Evolutionary conservation across 805 yeast genomes (phyloP).

Genomic region (Candida railenensis): DNA sequence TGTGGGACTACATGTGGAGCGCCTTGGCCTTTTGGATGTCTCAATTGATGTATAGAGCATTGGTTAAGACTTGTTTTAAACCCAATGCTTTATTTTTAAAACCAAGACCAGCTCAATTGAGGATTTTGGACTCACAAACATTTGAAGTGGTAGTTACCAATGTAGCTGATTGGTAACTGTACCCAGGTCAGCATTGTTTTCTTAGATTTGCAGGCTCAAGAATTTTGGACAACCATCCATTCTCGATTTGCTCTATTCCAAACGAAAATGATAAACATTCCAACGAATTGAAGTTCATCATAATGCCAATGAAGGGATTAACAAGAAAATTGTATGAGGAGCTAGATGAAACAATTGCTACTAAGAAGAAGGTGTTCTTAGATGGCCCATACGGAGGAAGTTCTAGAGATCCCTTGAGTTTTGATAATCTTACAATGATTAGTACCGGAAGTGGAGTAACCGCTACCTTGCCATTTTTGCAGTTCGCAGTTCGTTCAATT

Average conservation of each 20-base stretch:
- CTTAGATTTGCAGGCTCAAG: conserved; percentile 45
- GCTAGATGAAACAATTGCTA: conserved; percentile 24
- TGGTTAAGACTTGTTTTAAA: conserved; percentile 45
- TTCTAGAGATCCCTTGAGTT: conserved; percentile 42
- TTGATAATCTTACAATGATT: conserved; percentile 42
- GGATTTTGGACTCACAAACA: conserved; percentile 20
- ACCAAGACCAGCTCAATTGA: conserved; percentile 33
- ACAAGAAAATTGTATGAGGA: conserved; percentile 35
- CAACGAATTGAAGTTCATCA: conserved; percentile 40
- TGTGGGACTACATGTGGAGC: conserved; percentile 47
- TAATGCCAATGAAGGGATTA: conserved; percentile 47
- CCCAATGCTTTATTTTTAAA: conserved; percentile 41
- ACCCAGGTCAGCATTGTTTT: conserved; percentile 56
- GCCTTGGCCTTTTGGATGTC: conserved; percentile 51
- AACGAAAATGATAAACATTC: conserved; percentile 14
- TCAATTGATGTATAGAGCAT: conserved; percentile 46
- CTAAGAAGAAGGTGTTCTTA: conserved; percentile 34
- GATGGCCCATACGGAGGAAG: conserved; percentile 64
- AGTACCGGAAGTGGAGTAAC: conserved; percentile 56
- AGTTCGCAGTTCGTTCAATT: conserved; percentile 19
- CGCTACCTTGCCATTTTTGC: conserved; percentile 46
- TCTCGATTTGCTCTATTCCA: conserved; percentile 43
- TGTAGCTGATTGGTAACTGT: conserved; percentile 41
- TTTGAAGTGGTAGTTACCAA: conserved; percentile 36
- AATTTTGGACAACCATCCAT: conserved; percentile 55